phyloP scores from a whole-genome alignment of 2,329 filamentous ascomycete species.

The Hymenoscyphus albidus region DNA sequence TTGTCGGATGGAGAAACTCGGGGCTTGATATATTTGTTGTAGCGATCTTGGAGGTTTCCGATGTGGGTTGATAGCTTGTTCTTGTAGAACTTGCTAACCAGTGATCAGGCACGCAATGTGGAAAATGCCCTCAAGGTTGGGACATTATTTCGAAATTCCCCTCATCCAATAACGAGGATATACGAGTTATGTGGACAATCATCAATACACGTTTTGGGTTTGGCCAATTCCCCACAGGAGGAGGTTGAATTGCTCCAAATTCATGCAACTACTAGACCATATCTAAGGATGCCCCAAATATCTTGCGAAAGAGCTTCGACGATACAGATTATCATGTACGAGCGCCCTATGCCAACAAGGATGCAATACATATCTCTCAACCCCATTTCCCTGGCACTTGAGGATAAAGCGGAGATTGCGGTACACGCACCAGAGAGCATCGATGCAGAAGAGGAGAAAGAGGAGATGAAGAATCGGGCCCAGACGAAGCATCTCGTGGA shows the following conservation, averaged over 20 bases:
- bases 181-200: constrained; percentile 79
- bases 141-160: constrained; percentile 76
- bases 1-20: constrained; percentile 96
- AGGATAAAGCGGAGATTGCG: constrained; percentile 56
- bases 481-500: constrained; percentile 67
- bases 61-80: constrained; percentile 53
- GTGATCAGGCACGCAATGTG: constrained; percentile 56
- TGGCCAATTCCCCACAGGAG: constrained; percentile 61
- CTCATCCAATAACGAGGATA: constrained; percentile 74
- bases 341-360: constrained; percentile 74
- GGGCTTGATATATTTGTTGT: constrained; percentile 86
- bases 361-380: constrained; percentile 97
- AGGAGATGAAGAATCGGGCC: constrained; percentile 54
- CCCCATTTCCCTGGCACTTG: constrained; percentile 83
- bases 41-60: constrained; percentile 83
- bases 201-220: constrained; percentile 80
- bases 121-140: constrained; percentile 83
- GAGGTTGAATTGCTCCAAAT: constrained; percentile 68
- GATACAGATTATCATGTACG: constrained; percentile 85
- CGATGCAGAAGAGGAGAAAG: constrained; percentile 69
- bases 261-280: constrained; percentile 52
- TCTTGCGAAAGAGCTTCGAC: constrained; percentile 67
- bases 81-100: constrained; percentile 26
- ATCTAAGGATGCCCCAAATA: constrained; percentile 62
- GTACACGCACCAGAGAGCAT: constrained; percentile 48